Evolutionary conservation across 768 basidiomycete species (phyloP), one percentile per base, ranked within the genome.

Genomic region (Boletus tomentosulus): DNA sequence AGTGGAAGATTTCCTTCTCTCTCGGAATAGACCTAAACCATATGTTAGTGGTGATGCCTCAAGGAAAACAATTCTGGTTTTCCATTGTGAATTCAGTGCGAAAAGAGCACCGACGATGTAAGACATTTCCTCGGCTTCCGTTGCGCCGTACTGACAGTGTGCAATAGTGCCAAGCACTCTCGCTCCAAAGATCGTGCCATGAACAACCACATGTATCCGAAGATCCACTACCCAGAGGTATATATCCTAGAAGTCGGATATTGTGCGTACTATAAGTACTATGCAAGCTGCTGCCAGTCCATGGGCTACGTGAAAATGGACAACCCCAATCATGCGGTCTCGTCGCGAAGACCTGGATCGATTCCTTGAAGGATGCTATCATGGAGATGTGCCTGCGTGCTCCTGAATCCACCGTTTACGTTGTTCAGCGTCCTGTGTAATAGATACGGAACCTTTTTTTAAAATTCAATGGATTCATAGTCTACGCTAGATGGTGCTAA

Each of bases 191-290:
- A 99, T 66, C 87, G 97, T 45, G 81, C 86, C 1, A 73, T 89
- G 75, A 98, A 98, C 72, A 86, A 89, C 57, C 87, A 89, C 55
- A 71, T 83, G 19, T 99, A 99, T 68, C 97, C 97, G 4, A 88
- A 82, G 66, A 86, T 98, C 39, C 89, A 91, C 71, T 99, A 92
- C 66, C 97, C 97, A 0, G 97, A 99, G 72, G 83, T 98, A 16
- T 99, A 98, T 74, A 83, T 99, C 61, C 82, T 99, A 8, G 92
- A 97, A 73, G 97, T 96, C 35, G 97, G 97, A 12, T 99, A 98
- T 71, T 92, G 85, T 61, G 81, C 84, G 41, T 98, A 93, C 74
- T 97, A 79, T 74, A 83, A 85, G 61, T 72, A 76, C 24, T 86
- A 81, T 48, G 74, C 82, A 2, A 66, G 72, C 30, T 86, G 86